Percentiles rank a stretch among this genome's conserved stretches.
These are phyloP conservation scores for Isochrysis galbana DNA, from an alignment of 78 protist genomes.

Conservation along the genomic window DNA sequence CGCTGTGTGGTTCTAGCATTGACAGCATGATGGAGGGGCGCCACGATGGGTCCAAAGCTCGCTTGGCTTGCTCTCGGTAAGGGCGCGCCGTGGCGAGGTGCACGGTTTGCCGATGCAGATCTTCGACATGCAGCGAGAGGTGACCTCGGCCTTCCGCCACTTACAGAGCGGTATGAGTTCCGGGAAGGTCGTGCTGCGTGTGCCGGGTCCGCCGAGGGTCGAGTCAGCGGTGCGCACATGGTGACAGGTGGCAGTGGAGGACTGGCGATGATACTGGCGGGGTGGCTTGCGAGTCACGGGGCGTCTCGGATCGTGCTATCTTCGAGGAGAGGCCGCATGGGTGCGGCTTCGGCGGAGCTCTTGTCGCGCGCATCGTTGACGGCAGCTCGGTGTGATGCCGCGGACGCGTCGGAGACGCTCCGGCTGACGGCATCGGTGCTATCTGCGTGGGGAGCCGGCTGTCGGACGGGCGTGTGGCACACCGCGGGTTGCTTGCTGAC, in stretches of 20 bases:
- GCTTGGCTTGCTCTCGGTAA: background rate
- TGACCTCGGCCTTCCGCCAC: conserved; percentile 20
- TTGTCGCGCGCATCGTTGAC: background rate
- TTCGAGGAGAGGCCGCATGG: background rate
- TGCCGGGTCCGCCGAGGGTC: background rate
- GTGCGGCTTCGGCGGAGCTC: background rate
- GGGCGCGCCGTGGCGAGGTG: background rate
- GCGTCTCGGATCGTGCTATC: background rate
- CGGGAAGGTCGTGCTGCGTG: conserved; percentile 41
- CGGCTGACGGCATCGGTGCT: too few species aligned
- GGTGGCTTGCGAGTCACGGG: conserved; percentile 8
- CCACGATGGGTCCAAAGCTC: background rate
- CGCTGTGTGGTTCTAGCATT: background rate
- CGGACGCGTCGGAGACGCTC: background rate
- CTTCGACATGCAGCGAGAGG: background rate
- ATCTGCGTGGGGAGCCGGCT: background rate
- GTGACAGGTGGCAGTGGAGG: conserved; percentile 33
- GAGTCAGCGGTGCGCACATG: background rate
- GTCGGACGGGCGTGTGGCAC: background rate
- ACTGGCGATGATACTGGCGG: background rate
- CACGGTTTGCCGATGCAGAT: background rate
- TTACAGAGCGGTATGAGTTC: background rate
- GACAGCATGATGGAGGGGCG: background rate
- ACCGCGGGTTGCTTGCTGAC: conserved; percentile 29
- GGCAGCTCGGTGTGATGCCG: conserved; percentile 8